Evolutionary conservation across 2,329 filamentous ascomycete genomes (phyloP).

Genomic region (Phialophora verrucosa): DNA sequence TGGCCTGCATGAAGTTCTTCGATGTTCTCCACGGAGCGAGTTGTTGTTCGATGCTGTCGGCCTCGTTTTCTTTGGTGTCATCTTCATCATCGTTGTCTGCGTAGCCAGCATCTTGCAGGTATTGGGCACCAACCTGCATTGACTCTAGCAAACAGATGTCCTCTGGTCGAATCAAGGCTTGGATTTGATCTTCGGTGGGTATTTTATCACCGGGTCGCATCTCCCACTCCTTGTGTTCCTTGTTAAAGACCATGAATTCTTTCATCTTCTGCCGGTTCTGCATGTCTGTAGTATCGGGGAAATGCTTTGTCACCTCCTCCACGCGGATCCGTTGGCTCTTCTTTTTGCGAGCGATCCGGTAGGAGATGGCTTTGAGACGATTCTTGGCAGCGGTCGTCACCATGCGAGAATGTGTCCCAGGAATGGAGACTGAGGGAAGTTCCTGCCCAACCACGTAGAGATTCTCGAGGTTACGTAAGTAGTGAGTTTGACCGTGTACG

Average conservation of each 20-base stretch:
- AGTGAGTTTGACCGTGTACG: conserved; percentile 77
- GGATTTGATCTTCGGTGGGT: conserved; percentile 79
- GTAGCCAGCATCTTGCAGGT: conserved; percentile 89
- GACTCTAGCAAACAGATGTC: conserved; percentile 93
- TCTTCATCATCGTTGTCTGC: conserved; percentile 65
- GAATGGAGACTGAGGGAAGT: conserved; percentile 89
- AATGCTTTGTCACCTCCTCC: conserved; percentile 87
- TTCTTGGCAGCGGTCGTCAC: conserved; percentile 98
- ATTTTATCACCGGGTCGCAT: conserved; percentile 73
- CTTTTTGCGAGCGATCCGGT: conserved; percentile 81
- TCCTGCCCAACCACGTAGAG: conserved; percentile 90
- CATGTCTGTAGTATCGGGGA: conserved; percentile 90
- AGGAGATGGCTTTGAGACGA: conserved; percentile 93
- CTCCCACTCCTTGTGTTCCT: conserved; percentile 85
- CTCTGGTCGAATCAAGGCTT: conserved; percentile 90
- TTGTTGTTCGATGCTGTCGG: conserved; percentile 81
- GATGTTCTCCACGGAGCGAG: conserved; percentile 96
- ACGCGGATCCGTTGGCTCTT: conserved; percentile 72
- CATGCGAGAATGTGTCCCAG: conserved; percentile 89
- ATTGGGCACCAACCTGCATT: conserved; percentile 93
- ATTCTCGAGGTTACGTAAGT: conserved; percentile 86
- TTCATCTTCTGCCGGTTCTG: conserved; percentile 97
- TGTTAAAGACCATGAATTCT: conserved; percentile 91
- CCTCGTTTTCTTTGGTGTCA: conserved; percentile 66
- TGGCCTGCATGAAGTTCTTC: conserved; percentile 94